Base-by-base conservation (phyloP, 345 rosid genomes). In the Gynandropsis gynandra region DNA sequence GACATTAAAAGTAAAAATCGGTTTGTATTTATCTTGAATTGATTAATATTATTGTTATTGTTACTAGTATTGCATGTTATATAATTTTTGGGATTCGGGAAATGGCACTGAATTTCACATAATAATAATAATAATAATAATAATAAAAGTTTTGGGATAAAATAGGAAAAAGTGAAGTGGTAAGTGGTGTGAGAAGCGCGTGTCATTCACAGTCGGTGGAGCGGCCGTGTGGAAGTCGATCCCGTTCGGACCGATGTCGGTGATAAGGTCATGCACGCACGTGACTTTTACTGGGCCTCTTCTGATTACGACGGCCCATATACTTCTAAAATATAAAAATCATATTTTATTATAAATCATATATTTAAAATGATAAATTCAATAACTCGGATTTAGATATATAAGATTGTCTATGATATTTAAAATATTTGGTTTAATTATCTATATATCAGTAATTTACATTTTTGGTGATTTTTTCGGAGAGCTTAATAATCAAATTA, bases 191-290 rank as follows among this genome's bases (percentile, higher is more conserved):
- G 29, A 40, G 47, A 57, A 29, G 64, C 64, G 54, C 54, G 59
- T 58, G 59, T 5, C 8, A 7, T 15, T 36, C 64, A 52, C 64
- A 52, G 59, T 40, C 69, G 33, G 55, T 65, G 46, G n/a, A 9
- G 15, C 31, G 54, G 58, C 13, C 39, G 41, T 59, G 55, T 33
- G 32, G 44, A 58, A 59, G 54, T 52, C 59, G 34, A 35, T 33
- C 21, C 52, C 42, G 39, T 65, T 52, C 15, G 50, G 59, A 65
- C n/a, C 64, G 59, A 64, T 65, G 54, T 57, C 63, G 63, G 69
- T 64, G 35, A 4, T 51, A 63, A 40, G 56, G 67, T 55, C 59
- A 21, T 24, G 2, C 5, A 29, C 24, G 57, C 62, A 42, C 56
- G 62, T 63, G 47, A 50, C 31, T 31, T 17, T 10, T 1, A 37